Base-by-base conservation (phyloP, 108 stramenopile species). In the Cyclotella baltica region DNA sequence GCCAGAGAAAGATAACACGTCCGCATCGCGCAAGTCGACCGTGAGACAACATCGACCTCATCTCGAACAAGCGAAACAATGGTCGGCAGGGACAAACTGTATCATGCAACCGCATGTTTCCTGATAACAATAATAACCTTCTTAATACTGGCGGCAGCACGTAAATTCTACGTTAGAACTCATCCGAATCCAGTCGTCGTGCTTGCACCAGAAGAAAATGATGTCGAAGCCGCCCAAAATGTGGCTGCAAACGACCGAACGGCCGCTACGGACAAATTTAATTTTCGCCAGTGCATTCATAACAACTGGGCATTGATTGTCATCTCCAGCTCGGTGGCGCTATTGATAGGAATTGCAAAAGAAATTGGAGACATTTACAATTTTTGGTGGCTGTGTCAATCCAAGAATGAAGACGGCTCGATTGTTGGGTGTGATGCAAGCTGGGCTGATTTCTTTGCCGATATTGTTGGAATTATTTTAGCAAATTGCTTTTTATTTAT, bases 381-480 rank as follows among this genome's bases (percentile, higher is more conserved):
- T 22, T 48, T 76, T 31, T 51, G 67, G 36, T 69, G 47, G 53
- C n/a, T 70, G 36, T 70, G 70, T 47, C 40, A 70, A 23, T 0
- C 20, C 0, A 34, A 35, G 56, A 57, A 70, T 38, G 28, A 34
- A 40, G 70, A 70, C 40, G 70, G 70, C 4, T 40, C 53, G 1
- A 57, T 70, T 40, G 46, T 46, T 8, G 76, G 76, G 27, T 67
- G 76, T 23, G 40, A 71, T 13, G 37, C 77, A 3, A 65, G 53
- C 53, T 66, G 62, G 62, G 69, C 31, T 2, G 77, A 78, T 72
- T 23, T 78, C 33, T 27, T 78, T 53, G 77, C 77, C 10, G 77
- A 78, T 66, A 31, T 65, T 34, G 36, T 78, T 19, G 76, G 76
- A 11, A 59, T 62, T 30, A 37, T 62, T 22, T 13, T 76, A 33